Conservation (phyloP, 495 filamentous ascomycete genomes). For the Neurospora sp. region DNA sequence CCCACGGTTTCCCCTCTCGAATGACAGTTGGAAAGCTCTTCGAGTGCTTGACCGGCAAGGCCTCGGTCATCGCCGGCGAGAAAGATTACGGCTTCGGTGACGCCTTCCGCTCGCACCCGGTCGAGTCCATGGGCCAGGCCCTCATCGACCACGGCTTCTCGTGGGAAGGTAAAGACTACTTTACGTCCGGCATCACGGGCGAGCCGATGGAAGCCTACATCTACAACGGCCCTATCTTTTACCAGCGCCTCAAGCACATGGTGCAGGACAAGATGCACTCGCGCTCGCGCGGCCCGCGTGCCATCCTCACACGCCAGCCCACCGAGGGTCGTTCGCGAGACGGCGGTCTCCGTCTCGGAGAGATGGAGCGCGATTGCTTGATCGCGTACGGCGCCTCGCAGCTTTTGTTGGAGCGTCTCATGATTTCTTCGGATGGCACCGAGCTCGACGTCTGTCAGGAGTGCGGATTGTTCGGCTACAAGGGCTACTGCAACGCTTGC, state of each 20-base stretch:
- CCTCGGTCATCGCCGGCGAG: conserved; percentile 71
- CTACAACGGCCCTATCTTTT: conserved; percentile 98
- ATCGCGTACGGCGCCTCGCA: conserved; percentile 94
- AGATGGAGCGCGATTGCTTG: conserved; percentile 97
- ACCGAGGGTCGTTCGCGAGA: conserved; percentile 91
- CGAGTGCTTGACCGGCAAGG: conserved; percentile 90
- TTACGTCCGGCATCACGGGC: conserved; percentile 91
- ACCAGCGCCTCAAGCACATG: conserved; percentile 99
- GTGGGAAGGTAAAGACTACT: conserved; percentile 92
- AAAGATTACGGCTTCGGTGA: conserved; percentile 76
- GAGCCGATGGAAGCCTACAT: conserved; percentile 90
- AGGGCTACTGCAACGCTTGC: conserved; percentile 87
- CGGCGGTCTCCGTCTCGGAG: conserved; percentile 86
- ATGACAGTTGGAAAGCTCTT: conserved; percentile 99
- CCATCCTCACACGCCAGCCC: conserved; percentile 88
- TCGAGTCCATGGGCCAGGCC: conserved; percentile 78
- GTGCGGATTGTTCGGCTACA: conserved; percentile 91
- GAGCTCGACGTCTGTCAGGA: conserved; percentile 84
- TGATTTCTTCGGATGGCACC: conserved; percentile 85
- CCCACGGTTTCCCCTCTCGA: conserved; percentile 96
- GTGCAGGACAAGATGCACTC: conserved; percentile 99
- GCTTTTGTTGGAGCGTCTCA: conserved; percentile 84
- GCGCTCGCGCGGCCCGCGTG: conserved; percentile 77
- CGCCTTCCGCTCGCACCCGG: conserved; percentile 86
- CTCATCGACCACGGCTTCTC: conserved; percentile 83